phyloP scores from a whole-genome alignment of 2,329 filamentous ascomycete genomes.

The Lasiodiplodia sp. region DNA sequence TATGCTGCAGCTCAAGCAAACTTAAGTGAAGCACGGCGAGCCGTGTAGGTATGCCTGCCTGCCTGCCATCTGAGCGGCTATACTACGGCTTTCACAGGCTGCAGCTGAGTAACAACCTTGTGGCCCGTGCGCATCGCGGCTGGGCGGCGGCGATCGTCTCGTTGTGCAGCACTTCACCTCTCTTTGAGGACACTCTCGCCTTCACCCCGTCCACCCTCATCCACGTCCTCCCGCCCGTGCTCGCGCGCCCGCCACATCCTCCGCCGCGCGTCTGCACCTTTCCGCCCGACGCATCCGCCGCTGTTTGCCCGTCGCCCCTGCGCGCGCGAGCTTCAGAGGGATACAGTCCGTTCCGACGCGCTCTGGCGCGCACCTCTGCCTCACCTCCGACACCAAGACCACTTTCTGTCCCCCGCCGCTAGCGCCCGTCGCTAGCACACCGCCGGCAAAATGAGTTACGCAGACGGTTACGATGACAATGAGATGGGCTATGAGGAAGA shows the following conservation, averaged over 20 bases:
- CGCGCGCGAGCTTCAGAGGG: slow-evolving; percentile 20
- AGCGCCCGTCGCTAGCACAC: slow-evolving; percentile 1
- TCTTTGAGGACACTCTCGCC: slow-evolving; percentile 24
- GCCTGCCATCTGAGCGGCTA: not conserved
- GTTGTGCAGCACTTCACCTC: slow-evolving; percentile 18
- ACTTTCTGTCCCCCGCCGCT: not conserved
- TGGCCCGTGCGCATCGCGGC: slow-evolving; percentile 16
- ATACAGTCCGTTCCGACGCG: slow-evolving; percentile 20
- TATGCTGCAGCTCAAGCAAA: not conserved
- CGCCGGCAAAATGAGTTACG: slow-evolving; percentile 53
- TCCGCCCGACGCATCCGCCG: not conserved
- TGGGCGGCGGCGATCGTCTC: slow-evolving; percentile 24
- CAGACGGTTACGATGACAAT: slow-evolving; percentile 67
- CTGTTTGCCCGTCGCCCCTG: slow-evolving; percentile 13
- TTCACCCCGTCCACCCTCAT: slow-evolving; percentile 15
- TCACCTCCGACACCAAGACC: slow-evolving; percentile 14
- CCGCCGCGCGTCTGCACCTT: slow-evolving; percentile 8
- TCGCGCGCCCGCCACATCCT: slow-evolving; percentile 4
- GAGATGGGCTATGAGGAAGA: slow-evolving; percentile 52
- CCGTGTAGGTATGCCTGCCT: not conserved
- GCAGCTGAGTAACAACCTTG: slow-evolving; percentile 1
- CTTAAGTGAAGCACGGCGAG: no score
- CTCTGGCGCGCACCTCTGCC: slow-evolving; percentile 22
- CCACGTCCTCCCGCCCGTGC: slow-evolving; percentile 5
- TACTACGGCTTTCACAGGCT: not conserved